Base-by-base conservation (phyloP, 164 flowering plant genomes). In the Umbilicus rupestris region DNA sequence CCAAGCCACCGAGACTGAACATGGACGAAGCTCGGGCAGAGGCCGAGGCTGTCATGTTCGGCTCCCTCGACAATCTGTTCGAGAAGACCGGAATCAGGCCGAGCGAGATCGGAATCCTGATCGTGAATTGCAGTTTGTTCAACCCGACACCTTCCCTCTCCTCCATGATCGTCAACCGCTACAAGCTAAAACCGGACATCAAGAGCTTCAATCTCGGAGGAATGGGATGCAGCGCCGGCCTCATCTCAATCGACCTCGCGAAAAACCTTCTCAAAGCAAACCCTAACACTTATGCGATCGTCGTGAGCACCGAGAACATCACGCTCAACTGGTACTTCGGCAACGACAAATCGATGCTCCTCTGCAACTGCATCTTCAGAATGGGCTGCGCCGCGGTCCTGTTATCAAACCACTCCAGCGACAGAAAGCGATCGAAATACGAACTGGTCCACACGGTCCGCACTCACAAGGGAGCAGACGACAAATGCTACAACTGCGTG, bases 201-300 rank as follows among this genome's bases (percentile, higher is more conserved):
- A 85, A 84, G 72, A 87, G 85, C 78, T 88, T 74, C 76, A 91
- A 88, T 42, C 89, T 91, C 7, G 90, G 92, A 0, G 97, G 97
- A 0, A 91, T 91, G 97, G 97, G 97, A 0, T 91, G 97, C 81
- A 85, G 92, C 60, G 97, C 96, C 0, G 89, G 97, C 4, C 73
- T 86, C 0, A 86, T 91, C 11, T 89, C 97, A 7, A 66, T 89
- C 39, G 90, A 87, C 70, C 80, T 91, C 0, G 97, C 96, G 2
- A 82, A 78, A 22, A 80, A 87, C 59, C 87, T 89, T 1, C 88
- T 91, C 31, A 74, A 69, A 57, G 82, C 90, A 0, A 84, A 84
- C 68, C 89, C 87, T 0, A 82, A 82, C 68, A 31, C 86, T 0
- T 78, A 79, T 62, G 97, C 96, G 5, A 74, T 91, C 14, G 97